Percentiles rank a stretch among this genome's conserved stretches.
phyloP scores from a whole-genome alignment of 495 filamentous ascomycete species.

The Lasiosphaeria ovina region DNA sequence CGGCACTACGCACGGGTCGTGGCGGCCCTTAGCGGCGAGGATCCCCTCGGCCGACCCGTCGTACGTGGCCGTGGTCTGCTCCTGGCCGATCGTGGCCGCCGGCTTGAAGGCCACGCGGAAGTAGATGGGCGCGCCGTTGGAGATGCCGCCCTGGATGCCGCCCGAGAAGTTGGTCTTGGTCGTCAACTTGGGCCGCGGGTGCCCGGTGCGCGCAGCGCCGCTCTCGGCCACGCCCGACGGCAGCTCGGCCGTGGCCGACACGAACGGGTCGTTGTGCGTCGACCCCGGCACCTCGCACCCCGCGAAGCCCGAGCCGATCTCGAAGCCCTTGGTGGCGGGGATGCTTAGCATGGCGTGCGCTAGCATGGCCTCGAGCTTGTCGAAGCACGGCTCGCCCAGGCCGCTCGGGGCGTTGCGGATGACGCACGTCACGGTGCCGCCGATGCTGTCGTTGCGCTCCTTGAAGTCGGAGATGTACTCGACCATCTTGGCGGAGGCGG shows the following conservation, averaged over 20 bases:
- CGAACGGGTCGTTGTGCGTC: slow-evolving; percentile 89
- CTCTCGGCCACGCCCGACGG: slow-evolving; percentile 36
- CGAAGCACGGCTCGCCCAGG: slow-evolving; percentile 91
- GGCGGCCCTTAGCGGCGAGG: slow-evolving; percentile 89
- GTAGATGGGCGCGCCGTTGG: slow-evolving; percentile 91
- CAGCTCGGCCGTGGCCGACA: slow-evolving; percentile 48
- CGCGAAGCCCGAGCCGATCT: slow-evolving; percentile 91
- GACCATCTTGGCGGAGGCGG: slow-evolving; percentile 68
- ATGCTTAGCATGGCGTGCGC: slow-evolving; percentile 97
- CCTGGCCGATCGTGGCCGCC: slow-evolving; percentile 90
- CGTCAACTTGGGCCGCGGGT: slow-evolving; percentile 56
- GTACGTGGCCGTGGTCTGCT: slow-evolving; percentile 82
- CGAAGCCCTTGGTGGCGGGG: slow-evolving; percentile 95
- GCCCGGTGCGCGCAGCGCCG: slow-evolving; percentile 35
- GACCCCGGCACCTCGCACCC: slow-evolving; percentile 87
- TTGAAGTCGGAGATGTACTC: slow-evolving; percentile 75
- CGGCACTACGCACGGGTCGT: slow-evolving; percentile 95
- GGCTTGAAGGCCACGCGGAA: slow-evolving; percentile 97
- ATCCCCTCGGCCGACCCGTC: slow-evolving; percentile 65
- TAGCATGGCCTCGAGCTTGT: slow-evolving; percentile 91
- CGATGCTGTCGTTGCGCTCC: slow-evolving; percentile 85
- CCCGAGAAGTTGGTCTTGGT: slow-evolving; percentile 97
- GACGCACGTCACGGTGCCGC: slow-evolving; percentile 93
- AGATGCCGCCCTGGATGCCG: slow-evolving; percentile 95
- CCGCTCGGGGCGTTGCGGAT: slow-evolving; percentile 87